Percentiles rank a stretch among this genome's conserved stretches.
phyloP scores from a whole-genome alignment of 1,284 basidiomycete genomes.

The Ustanciosporium gigantosporum region DNA sequence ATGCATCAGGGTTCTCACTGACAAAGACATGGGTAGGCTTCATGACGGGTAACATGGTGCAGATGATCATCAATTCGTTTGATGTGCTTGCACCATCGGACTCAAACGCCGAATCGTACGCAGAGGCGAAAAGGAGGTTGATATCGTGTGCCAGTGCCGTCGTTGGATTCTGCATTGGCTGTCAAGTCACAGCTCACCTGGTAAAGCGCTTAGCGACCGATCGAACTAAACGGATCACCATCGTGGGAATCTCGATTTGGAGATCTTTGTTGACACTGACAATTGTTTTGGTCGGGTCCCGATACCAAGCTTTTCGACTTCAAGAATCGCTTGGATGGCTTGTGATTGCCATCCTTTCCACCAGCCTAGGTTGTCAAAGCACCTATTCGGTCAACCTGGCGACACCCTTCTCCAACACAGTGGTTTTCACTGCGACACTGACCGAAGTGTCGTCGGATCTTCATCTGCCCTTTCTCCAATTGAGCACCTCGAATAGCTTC shows the following conservation, averaged over 20 bases:
- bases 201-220: constrained; percentile 10
- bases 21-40: constrained; percentile 37
- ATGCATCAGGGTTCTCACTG: constrained; percentile 20
- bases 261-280: constrained; percentile 9
- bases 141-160: constrained; percentile 11
- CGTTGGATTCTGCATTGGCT: constrained; percentile 19
- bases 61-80: constrained; percentile 30
- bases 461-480: constrained; percentile 8
- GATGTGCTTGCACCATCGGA: constrained; percentile 12
- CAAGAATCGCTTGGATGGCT: constrained; percentile 15
- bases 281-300: constrained; percentile 7
- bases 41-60: constrained; percentile 40
- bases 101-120: constrained; percentile 5
- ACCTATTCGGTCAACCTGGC: constrained; percentile 21
- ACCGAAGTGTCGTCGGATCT: constrained; percentile 29
- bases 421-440: constrained; percentile 36
- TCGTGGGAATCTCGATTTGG: constrained; percentile 9
- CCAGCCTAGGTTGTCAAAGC: constrained; percentile 22
- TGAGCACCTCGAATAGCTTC: constrained; percentile 6
- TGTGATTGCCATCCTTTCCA: constrained; percentile 20
- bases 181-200: constrained; percentile 17
- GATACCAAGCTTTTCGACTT: constrained; percentile 6
- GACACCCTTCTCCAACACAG: constrained; percentile 34
- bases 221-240: constrained; percentile 6
- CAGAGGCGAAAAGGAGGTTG: constrained; percentile 5